phyloP scores from a whole-genome alignment of 805 yeast genomes.

The Scheffersomyces ergatensis region DNA sequence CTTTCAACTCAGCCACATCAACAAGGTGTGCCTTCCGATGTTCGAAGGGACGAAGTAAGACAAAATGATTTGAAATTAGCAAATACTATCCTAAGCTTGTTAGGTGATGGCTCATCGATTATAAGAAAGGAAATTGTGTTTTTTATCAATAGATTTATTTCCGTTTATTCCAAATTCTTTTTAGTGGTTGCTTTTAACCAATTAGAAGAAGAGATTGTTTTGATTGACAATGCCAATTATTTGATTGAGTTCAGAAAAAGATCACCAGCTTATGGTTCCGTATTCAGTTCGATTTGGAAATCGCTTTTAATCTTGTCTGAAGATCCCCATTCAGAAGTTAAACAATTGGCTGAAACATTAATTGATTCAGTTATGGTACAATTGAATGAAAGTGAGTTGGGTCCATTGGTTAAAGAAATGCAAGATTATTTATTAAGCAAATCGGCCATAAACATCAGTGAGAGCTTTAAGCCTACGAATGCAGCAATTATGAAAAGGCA shows the following conservation, averaged over 20 bases:
- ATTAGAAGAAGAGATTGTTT: slow-evolving; percentile 72
- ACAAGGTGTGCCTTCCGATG: slow-evolving; percentile 21
- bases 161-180: slow-evolving; percentile 69
- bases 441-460: slow-evolving; percentile 36
- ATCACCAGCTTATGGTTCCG: slow-evolving; percentile 83
- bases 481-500: slow-evolving; percentile 39
- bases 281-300: slow-evolving; percentile 86
- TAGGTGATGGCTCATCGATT: slow-evolving; percentile 86
- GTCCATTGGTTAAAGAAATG: slow-evolving; percentile 63
- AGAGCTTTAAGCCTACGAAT: slow-evolving; percentile 36
- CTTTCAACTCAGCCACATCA: slow-evolving; percentile 10
- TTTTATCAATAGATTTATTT: slow-evolving; percentile 71
- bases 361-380: slow-evolving; percentile 70
- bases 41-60: slow-evolving; percentile 47
- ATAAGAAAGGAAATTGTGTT: slow-evolving; percentile 83
- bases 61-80: slow-evolving; percentile 73
- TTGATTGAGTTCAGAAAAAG: slow-evolving; percentile 63
- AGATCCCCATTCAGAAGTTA: slow-evolving; percentile 86
- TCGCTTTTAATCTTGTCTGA: slow-evolving; percentile 74
- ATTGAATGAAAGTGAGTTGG: slow-evolving; percentile 63
- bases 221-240: slow-evolving; percentile 58
- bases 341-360: slow-evolving; percentile 65
- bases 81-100: slow-evolving; percentile 59
- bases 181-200: slow-evolving; percentile 85
- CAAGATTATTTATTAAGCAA: slow-evolving; percentile 60